These are phyloP conservation scores for Bruguiera hainesii DNA, from an alignment of 441 rosid genomes.

Conservation along the genomic window DNA sequence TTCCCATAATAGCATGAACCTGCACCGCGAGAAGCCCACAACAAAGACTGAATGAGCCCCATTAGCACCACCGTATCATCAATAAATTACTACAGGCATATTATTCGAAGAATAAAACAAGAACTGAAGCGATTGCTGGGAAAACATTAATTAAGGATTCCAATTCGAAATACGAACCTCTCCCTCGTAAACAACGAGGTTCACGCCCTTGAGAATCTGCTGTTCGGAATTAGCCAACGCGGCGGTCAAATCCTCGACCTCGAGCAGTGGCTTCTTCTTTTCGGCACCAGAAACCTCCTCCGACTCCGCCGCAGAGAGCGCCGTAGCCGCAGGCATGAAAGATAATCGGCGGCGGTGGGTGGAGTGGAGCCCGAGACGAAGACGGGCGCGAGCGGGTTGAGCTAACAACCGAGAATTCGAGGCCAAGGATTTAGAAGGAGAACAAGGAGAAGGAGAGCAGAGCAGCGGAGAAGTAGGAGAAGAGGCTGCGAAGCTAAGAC, in stretches of 20 bases:
- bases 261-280: constrained; percentile 57
- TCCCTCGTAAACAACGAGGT: constrained; percentile 69
- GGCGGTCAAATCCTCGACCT: constrained; percentile 72
- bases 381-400: no score
- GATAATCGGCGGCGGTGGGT: no score
- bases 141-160: background rate
- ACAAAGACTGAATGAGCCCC: background rate
- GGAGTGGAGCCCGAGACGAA: no score
- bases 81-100: no score
- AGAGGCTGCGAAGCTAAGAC: no score
- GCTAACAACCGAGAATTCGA: no score
- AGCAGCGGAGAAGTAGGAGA: no score
- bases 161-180: constrained; percentile 50
- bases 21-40: constrained; percentile 16
- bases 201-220: constrained; percentile 80
- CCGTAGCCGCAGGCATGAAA: no score
- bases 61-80: background rate
- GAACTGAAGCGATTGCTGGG: background rate
- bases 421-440: no score
- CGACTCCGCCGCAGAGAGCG: constrained; percentile 21
- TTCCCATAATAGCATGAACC: constrained; percentile 96
- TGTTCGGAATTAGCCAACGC: constrained; percentile 72
- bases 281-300: constrained; percentile 20
- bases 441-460: no score
- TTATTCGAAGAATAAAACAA: background rate